Conservation (phyloP, 148 eudicot species). For the Nepenthes mirabilis region DNA sequence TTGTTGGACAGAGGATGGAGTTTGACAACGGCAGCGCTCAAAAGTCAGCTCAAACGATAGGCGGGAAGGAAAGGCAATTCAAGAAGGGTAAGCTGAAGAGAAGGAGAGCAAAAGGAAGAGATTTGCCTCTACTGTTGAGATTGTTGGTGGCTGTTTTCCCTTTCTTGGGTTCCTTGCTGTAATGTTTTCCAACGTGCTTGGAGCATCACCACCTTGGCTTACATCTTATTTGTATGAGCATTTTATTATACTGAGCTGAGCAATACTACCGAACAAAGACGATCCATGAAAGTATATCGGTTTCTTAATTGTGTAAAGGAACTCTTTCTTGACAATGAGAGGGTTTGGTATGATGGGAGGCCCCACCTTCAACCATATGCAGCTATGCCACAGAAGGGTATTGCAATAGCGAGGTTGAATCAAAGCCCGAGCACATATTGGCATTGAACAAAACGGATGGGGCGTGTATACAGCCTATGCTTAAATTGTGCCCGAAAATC, state of each 20-base stretch:
- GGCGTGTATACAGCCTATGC: too few species aligned
- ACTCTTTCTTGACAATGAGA: too few species aligned
- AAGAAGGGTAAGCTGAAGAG: conserved; percentile 14
- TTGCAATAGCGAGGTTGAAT: conserved; percentile 4
- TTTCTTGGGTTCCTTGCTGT: conserved; percentile 47
- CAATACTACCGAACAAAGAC: too few species aligned
- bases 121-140: conserved; percentile 49
- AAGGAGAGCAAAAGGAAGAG: conserved; percentile 21
- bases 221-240: not conserved
- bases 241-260: too few species aligned
- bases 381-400: conserved; percentile 13
- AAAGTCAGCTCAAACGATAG: not conserved
- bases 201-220: not conserved
- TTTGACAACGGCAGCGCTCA: not conserved
- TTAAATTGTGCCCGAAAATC: too few species aligned
- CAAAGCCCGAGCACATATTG: too few species aligned
- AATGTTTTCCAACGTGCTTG: conserved; percentile 6
- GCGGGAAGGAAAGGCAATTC: conserved; percentile 1
- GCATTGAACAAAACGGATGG: too few species aligned
- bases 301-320: too few species aligned
- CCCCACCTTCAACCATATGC: not conserved
- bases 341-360: not conserved
- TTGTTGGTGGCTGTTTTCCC: conserved; percentile 58
- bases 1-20: not conserved
- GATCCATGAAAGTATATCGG: too few species aligned